Conservation (phyloP, 116 monocot species). For the Thalassia testudinum region DNA sequence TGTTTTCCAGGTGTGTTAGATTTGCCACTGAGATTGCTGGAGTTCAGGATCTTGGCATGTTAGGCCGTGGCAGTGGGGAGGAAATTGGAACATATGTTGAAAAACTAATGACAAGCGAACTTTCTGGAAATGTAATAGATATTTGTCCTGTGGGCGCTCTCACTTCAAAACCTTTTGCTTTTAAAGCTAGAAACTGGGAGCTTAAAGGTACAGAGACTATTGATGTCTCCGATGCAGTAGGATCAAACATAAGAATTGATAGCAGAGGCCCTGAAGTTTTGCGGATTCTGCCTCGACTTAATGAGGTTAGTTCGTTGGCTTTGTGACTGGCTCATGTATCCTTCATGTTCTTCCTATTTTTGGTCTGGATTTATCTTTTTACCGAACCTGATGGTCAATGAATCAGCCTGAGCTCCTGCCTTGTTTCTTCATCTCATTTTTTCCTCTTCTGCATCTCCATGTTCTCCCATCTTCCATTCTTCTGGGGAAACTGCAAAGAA, state of each 20-base stretch:
- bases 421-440: no score
- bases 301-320: constrained; percentile 50
- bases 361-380: no score
- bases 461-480: no score
- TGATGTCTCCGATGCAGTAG: constrained; percentile 98
- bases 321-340: neutral
- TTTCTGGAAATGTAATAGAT: constrained; percentile 98
- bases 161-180: constrained; percentile 97
- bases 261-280: constrained; percentile 99
- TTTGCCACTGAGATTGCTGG: constrained; percentile 97
- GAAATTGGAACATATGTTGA: constrained; percentile 99
- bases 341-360: no score
- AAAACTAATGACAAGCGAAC: constrained; percentile 98
- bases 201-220: constrained; percentile 90
- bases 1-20: constrained; percentile 65
- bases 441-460: no score
- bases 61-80: constrained; percentile 99
- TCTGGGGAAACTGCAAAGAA: no score
- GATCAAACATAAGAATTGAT: constrained; percentile 94
- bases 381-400: no score
- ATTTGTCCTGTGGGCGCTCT: constrained; percentile 98
- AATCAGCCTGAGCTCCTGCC: no score
- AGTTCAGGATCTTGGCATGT: constrained; percentile 94
- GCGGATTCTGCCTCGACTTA: constrained; percentile 86
- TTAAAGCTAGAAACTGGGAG: constrained; percentile 98